These are phyloP conservation scores for Trichoderma oligosporum DNA, from an alignment of 2,329 filamentous ascomycete species.

Conservation along the genomic window DNA sequence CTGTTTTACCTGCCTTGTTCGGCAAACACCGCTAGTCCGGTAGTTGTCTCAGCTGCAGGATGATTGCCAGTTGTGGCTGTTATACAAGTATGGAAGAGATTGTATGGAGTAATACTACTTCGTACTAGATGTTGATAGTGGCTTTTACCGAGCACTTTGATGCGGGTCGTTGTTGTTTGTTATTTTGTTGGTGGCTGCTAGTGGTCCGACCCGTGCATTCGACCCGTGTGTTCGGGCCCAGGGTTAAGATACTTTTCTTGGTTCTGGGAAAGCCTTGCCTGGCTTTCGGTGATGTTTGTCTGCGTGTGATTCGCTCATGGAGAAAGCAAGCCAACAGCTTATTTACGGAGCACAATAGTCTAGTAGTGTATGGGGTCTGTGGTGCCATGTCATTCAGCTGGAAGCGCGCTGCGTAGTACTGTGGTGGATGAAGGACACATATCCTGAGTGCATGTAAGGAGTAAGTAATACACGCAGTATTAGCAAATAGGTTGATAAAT, in stretches of 20 bases:
- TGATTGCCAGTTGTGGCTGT: neutral
- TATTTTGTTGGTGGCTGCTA: too few species aligned
- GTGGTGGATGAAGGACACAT: neutral
- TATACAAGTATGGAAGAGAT: too few species aligned
- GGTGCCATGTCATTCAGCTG: neutral
- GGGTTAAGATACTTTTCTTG: too few species aligned
- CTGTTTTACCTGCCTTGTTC: neutral
- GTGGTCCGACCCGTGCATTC: neutral
- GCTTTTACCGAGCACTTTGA: too few species aligned
- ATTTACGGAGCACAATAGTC: neutral
- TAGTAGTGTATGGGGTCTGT: neutral
- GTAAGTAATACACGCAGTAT: neutral
- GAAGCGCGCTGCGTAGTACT: neutral
- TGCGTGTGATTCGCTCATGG: neutral
- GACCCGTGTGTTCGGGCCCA: neutral
- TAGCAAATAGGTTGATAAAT: neutral
- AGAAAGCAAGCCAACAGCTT: too few species aligned
- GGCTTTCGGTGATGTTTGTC: neutral
- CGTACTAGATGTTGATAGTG: neutral
- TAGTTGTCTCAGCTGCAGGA: neutral
- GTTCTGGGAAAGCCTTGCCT: neutral
- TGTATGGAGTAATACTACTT: too few species aligned
- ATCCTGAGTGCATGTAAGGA: neutral
- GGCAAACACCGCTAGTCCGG: neutral
- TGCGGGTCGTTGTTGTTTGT: neutral